Conservation (phyloP, 2,329 filamentous ascomycete species). For the Trichoderma gracile region DNA sequence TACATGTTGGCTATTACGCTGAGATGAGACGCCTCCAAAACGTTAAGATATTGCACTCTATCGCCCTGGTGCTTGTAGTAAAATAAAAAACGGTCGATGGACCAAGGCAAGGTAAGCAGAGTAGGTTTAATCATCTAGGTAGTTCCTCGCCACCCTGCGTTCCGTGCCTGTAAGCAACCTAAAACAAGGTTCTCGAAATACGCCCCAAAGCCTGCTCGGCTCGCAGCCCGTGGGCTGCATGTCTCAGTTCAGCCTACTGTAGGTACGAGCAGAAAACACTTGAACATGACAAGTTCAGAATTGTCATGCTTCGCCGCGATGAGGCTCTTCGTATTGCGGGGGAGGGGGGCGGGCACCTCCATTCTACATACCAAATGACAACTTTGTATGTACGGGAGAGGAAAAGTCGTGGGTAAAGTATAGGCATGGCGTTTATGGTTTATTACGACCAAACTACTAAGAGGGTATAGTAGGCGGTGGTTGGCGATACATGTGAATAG, state of each 20-base stretch:
- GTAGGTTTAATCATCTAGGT: not conserved
- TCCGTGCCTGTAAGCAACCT: not conserved
- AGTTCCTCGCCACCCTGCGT: not conserved
- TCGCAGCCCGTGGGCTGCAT: not conserved
- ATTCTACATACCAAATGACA: not conserved
- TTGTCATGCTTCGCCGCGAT: not conserved
- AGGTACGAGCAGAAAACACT: not conserved
- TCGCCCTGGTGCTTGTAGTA: no score
- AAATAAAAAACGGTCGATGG: no score
- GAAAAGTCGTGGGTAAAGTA: no score
- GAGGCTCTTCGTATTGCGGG: no score
- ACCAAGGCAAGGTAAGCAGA: no score
- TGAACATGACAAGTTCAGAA: no score
- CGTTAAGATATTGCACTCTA: no score
- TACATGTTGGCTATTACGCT: not conserved
- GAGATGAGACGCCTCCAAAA: not conserved
- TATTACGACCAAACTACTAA: no score
- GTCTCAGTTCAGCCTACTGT: not conserved
- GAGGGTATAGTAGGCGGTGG: no score
- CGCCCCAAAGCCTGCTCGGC: not conserved
- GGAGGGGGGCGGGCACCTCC: no score
- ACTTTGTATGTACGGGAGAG: not conserved
- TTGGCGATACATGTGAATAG: no score
- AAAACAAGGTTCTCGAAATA: conserved; percentile 1
- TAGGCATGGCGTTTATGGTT: no score